Base-by-base conservation (phyloP, 139 green algal genomes). In the Medakamo hakoo region DNA sequence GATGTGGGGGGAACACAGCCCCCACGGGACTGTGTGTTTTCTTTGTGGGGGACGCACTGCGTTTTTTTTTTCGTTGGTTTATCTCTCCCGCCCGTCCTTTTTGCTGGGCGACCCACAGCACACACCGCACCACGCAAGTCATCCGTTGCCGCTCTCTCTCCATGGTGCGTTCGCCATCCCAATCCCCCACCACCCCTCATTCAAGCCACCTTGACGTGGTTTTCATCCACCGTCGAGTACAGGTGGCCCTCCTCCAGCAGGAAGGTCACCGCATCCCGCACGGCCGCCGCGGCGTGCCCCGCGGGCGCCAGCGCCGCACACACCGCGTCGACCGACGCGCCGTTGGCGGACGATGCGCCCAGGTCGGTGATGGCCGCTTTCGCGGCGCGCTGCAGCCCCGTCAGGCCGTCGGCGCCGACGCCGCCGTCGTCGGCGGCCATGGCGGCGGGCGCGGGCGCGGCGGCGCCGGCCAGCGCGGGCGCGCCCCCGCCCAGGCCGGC, bases 211-310 rank as follows among this genome's bases (percentile, higher is more conserved):
- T 86, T 88, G 72, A 68, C 89, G 73, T 88, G 83, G 52, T 72
- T 57, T 59, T 94, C 86, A 64, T 90, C 84, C 49, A 78, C 69
- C 21, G 82, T 89, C 40, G 75, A 82, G 75, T 94, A 94, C 21
- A 89, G 21, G 58, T 86, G 73, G 20, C 84, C 86, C 31, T 94
- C 81, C 59, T 84, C 71, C 5, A 64, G 48, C 68, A 93, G 57
- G 27, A 64, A 62, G 1, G 80, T 65, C 9, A 83, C 49, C 2
- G 80, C 76, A 27, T 78, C 58, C 26, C 73, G 64, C 1, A 91
- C 69, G 24, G 27, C 23, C 9, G 5, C 26, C 9, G 24, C n/a
- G 58, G 58, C 9, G n/a, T 20, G 16, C 22, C 9, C 21, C n/a
- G 21, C 9, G 58, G 23, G 19, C 9, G n/a, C 18, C 27, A 27